Evolutionary conservation across 1,284 basidiomycete genomes (phyloP), one percentile per base, ranked within the genome.

Genomic region (Ustilago xerochloae): DNA sequence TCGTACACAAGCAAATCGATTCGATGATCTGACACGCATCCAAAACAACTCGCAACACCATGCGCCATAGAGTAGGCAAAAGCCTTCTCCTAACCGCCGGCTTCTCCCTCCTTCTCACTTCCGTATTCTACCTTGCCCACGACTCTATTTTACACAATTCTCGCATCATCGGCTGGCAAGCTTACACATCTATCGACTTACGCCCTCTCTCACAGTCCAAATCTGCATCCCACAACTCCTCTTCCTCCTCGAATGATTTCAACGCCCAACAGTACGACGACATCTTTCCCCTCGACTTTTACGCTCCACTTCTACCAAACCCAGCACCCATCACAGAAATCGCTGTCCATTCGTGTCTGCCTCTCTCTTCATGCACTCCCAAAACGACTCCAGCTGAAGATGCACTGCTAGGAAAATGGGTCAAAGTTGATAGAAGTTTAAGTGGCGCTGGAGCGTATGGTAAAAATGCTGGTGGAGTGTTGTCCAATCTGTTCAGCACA

Each of bases 321-420:
- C 62, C 77, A 1, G 73, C 72, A 0, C 77, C 78, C 2, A 49
- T 81, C n/a, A 92, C 93, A 30, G 92, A 94, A 85, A 91, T 94
- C 43, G 86, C 89, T 1, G 86, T 94, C 63, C 87, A 88, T 1
- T 86, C 88, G n/a, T 96, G 93, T 79, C 85, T 90, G 52, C 85
- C 93, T 26, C 84, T 86, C 6, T 84, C 90, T 39, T 85, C 86
- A 12, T 96, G 94, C 81, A 84, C 86, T 1, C 93, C 94, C 0
- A 82, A 87, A 4, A 88, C 91, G 0, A 92, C 90, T 0, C 87
- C 88, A 9, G 91, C 91, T 71, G 85, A 90, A 33, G 92, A 94
- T 81, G 90, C 90, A 5, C 87, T 90, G 54, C 90, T 90, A 75
- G 93, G 93, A 0, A 92, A 91, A 79, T 96, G 94, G 94, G 93